Evolutionary conservation across 768 basidiomycete species (phyloP), one percentile per base, ranked within the genome.

Genomic region (Trametes cingulata): DNA sequence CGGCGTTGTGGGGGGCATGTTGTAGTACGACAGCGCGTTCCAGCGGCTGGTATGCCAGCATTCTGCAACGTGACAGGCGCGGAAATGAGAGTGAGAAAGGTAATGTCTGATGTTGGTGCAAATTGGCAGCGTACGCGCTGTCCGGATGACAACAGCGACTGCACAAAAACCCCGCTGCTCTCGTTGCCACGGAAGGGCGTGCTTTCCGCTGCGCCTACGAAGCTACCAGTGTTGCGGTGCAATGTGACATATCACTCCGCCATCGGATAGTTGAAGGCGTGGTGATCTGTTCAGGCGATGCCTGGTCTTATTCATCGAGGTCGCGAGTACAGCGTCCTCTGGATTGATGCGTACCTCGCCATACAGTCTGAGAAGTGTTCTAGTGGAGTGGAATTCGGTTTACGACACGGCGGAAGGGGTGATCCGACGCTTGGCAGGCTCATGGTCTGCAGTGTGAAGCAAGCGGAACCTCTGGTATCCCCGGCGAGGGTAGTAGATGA

Each of bases 1-100:
- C 40, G 76, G 80, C 64, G 70, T 88, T 25, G 82, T 91, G 24
- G 84, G 84, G 56, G 85, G 86, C 20, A 90, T 90, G 86, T 73
- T 91, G 42, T 91, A 65, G 40, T 10, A 20, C 19, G 27, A 27
- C 45, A 1, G 46, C n/a, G 4, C 13, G 13, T 22, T 35, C 39
- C 19, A 41, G 55, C 37, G 24, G 49, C 43, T 43, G 19, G 22
- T 36, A 24, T 48, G 39, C 46, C 25, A 49, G 20, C 39, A 24
- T 24, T 24, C 19, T 36, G 15, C 46, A 41, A 45, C 46, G 56
- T 56, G 40, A 58, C 47, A n/a, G 17, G 14, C 6, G 45, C 58
- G 58, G 58, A 55, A 19, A 50, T 61, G 24, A 61, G 14, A 47
- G 42, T 41, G 42, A n/a, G 50, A 58, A 52, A 5, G 19, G 33